Evolutionary conservation across 1,284 basidiomycete genomes (phyloP), one percentile per base, ranked within the genome.

Genomic region (Sporisorium sorghi): DNA sequence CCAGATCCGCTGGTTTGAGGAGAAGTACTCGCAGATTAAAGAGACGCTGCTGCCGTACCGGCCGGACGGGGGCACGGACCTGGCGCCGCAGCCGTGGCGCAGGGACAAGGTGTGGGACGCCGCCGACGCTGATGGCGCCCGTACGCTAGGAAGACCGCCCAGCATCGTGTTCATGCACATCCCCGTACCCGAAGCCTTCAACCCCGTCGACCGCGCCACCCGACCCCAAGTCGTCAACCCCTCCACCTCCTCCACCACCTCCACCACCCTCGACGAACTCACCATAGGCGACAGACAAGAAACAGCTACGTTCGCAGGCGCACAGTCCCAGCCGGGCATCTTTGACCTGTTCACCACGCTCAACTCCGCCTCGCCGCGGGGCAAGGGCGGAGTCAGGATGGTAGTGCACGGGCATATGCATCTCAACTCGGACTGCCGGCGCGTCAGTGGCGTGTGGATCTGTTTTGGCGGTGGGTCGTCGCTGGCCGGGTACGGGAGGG

Each of bases 391-490:
- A 0, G 46, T 78, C 3, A 50, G 33, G 8, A 24, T 77, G 37
- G 44, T 83, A 12, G 75, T 79, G 4, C 77, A 80, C 40, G 83
- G 83, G 0, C 83, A 84, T 57, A 74, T 66, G 72, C 66, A 81
- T 58, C 61, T 81, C 55, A 82, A 81, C 11, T 93, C 95, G 80
- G 92, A 94, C 78, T 98, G 95, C 80, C 87, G 90, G 73, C 89
- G 94, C 9, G 88, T 94, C 7, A 88, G 90, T 49, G 92, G 92
- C 8, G 87, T 96, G 3, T 98, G 96, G 95, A 87, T 92, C 77
- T 98, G 95, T 86, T 99, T 99, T 83, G 92, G 92, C 23, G 95
- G 95, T 28, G 95, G 94, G 78, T 90, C 65, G 0, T 76, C 73
- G 15, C 61, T 73, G 15, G 75, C 78, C 0, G 77, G 47, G 9